These are phyloP conservation scores for Tuber indicum DNA, from an alignment of 495 filamentous ascomycete genomes.

Conservation along the genomic window DNA sequence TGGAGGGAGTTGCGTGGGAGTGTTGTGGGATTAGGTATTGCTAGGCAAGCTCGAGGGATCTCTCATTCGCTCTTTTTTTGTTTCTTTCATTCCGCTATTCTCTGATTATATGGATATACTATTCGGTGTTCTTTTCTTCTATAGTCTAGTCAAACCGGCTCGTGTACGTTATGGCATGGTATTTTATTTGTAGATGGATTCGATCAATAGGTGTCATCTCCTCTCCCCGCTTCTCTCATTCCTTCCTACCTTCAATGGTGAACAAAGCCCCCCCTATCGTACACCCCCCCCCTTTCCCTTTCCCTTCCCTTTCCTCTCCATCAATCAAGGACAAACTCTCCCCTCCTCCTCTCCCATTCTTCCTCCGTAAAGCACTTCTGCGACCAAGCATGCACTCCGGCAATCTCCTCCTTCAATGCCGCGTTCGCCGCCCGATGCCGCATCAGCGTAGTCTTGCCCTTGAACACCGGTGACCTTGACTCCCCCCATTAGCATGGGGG, in stretches of 20 bases:
- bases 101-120: background rate
- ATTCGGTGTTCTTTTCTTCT: background rate
- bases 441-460: slow-evolving; percentile 77
- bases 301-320: background rate
- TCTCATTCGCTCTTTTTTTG: background rate
- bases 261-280: background rate
- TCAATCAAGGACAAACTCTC: slow-evolving; percentile 8
- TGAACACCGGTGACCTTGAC: slow-evolving; percentile 63
- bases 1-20: slow-evolving; percentile 42
- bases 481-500: background rate
- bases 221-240: background rate
- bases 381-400: slow-evolving; percentile 95
- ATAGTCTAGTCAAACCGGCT: background rate
- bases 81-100: background rate
- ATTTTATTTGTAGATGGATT: slow-evolving; percentile 1
- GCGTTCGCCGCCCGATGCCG: slow-evolving; percentile 85
- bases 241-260: background rate
- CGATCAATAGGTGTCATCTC: background rate
- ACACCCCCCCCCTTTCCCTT: background rate
- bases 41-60: slow-evolving; percentile 10
- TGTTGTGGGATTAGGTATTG: slow-evolving; percentile 36
- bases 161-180: background rate
- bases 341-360: slow-evolving; percentile 73
- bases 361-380: slow-evolving; percentile 93
- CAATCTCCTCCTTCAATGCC: slow-evolving; percentile 84